A percentile compares a stretch with the other conserved stretches of the same genome.
These are phyloP conservation scores for Auriscalpium vulgare DNA, from an alignment of 768 basidiomycete genomes.

Conservation along the genomic window DNA sequence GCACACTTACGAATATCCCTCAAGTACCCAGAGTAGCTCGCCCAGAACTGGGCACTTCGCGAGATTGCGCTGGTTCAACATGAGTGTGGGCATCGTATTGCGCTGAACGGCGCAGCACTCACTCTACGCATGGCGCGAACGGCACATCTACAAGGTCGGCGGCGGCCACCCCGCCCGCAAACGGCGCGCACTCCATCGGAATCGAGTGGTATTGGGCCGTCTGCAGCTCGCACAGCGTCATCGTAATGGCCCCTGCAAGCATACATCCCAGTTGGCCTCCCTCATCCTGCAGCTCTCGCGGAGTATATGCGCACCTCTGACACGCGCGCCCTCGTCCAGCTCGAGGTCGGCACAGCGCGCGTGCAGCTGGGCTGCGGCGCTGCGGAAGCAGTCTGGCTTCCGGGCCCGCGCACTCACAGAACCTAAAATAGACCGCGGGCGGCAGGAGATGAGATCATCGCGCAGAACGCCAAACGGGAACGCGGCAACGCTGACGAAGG, in stretches of 20 bases:
- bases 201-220: constrained; percentile 11
- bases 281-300: neutral
- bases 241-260: constrained; percentile 10
- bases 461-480: neutral
- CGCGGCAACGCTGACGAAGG: too few species aligned
- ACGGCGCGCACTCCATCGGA: constrained; percentile 13
- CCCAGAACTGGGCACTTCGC: constrained; percentile 15
- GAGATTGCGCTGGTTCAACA: constrained; percentile 9
- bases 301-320: constrained; percentile 6
- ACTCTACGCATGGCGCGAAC: constrained; percentile 14
- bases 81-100: neutral
- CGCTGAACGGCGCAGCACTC: neutral
- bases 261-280: neutral
- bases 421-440: neutral
- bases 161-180: neutral
- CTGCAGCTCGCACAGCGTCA: constrained; percentile 15
- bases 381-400: constrained; percentile 16
- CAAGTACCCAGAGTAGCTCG: constrained; percentile 16
- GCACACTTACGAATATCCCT: constrained; percentile 13
- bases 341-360: constrained; percentile 11
- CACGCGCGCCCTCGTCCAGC: constrained; percentile 9
- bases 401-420: neutral
- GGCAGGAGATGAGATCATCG: neutral
- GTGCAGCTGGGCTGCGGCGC: constrained; percentile 9
- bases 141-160: neutral